Conservation (phyloP, 169 alveolate genomes). For the Plasmodium fragile region DNA sequence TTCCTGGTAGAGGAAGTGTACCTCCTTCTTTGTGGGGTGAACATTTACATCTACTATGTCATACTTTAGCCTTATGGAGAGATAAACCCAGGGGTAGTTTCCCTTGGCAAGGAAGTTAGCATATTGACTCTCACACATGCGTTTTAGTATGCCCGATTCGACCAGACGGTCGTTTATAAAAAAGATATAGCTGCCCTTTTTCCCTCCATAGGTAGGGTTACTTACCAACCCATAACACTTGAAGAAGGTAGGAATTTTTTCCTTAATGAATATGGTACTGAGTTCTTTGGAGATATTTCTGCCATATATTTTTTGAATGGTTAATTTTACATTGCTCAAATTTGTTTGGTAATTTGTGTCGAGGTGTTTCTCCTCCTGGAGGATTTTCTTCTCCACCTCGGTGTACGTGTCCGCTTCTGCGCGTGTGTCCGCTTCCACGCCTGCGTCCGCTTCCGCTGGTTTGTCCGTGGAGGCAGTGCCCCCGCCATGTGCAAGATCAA, state of each 20-base stretch:
- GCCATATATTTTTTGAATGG: slow-evolving; percentile 80
- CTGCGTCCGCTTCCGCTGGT: neutral
- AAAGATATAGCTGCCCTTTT: slow-evolving; percentile 89
- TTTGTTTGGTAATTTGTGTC: slow-evolving; percentile 57
- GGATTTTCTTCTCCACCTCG: slow-evolving; percentile 42
- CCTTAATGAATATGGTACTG: slow-evolving; percentile 55
- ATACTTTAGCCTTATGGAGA: slow-evolving; percentile 94
- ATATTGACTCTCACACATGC: slow-evolving; percentile 80
- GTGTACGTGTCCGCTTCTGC: neutral
- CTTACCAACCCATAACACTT: slow-evolving; percentile 88
- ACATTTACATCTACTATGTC: slow-evolving; percentile 97
- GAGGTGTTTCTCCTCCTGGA: slow-evolving; percentile 75
- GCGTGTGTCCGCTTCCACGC: neutral
- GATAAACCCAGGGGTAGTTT: slow-evolving; percentile 90
- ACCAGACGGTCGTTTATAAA: slow-evolving; percentile 97
- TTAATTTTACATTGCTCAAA: slow-evolving; percentile 48
- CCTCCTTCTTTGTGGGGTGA: slow-evolving; percentile 97
- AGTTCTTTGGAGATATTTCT: slow-evolving; percentile 73
- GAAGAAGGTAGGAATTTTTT: slow-evolving; percentile 71
- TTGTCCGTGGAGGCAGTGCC: neutral
- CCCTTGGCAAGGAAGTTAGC: slow-evolving; percentile 82
- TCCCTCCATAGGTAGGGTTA: slow-evolving; percentile 86
- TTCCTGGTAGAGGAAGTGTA: slow-evolving; percentile 90
- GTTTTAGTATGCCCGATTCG: slow-evolving; percentile 78
- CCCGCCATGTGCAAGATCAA: neutral